A percentile compares a stretch with the other conserved stretches of the same genome.
phyloP scores from a whole-genome alignment of 805 yeast genomes.

The Teunomyces tritomae region DNA sequence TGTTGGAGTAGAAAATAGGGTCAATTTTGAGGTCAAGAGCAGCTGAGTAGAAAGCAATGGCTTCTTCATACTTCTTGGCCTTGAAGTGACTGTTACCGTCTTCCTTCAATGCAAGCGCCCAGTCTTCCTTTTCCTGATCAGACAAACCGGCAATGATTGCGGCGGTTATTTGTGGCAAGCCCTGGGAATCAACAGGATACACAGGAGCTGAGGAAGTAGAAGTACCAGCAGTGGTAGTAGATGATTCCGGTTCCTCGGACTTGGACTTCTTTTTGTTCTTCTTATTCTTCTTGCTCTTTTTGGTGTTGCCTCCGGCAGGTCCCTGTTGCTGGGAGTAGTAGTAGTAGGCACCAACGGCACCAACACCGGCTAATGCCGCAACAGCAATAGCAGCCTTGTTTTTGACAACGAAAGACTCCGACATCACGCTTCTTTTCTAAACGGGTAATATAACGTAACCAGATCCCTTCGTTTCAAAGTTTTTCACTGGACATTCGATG shows the following conservation, averaged over 20 bases:
- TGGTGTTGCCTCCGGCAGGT: constrained; percentile 12
- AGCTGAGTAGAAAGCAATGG: constrained; percentile 72
- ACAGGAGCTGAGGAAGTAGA: constrained; percentile 13
- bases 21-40: constrained; percentile 78
- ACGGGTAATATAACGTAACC: neutral
- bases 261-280: constrained; percentile 34
- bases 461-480: neutral
- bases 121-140: constrained; percentile 52
- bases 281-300: constrained; percentile 45
- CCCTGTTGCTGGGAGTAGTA: constrained; percentile 33
- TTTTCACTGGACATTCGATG: constrained; percentile 3
- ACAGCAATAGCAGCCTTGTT: constrained; percentile 65
- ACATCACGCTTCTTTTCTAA: neutral
- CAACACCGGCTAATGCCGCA: constrained; percentile 60
- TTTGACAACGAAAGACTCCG: constrained; percentile 40
- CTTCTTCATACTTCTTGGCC: constrained; percentile 64
- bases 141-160: constrained; percentile 46
- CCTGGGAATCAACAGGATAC: constrained; percentile 55
- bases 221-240: constrained; percentile 21
- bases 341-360: constrained; percentile 63
- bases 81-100: constrained; percentile 85
- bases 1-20: constrained; percentile 89
- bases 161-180: constrained; percentile 56
- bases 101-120: constrained; percentile 78
- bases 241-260: constrained; percentile 24